A percentile compares a stretch with the other conserved stretches of the same genome.
phyloP scores from a whole-genome alignment of 2,329 filamentous ascomycete species.

The Lasiodiplodia gonubiensis region DNA sequence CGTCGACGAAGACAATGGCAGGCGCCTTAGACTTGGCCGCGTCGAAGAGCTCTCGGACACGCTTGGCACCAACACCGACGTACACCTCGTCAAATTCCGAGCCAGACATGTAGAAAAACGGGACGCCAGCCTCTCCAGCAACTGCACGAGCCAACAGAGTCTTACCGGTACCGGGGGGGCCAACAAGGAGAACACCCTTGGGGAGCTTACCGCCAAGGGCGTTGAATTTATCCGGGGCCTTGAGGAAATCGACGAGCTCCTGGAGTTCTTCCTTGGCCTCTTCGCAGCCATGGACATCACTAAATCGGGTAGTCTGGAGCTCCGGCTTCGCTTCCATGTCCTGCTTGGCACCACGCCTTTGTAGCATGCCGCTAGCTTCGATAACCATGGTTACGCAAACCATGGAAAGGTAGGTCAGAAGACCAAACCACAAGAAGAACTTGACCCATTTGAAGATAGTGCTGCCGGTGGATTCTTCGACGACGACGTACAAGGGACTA shows the following conservation, averaged over 20 bases:
- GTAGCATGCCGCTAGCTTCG: slow-evolving; percentile 78
- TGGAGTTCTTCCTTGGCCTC: slow-evolving; percentile 98
- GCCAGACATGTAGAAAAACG: slow-evolving; percentile 99
- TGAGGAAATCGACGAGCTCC: slow-evolving; percentile 94
- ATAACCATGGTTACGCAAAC: slow-evolving; percentile 81
- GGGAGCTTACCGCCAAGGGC: slow-evolving; percentile 94
- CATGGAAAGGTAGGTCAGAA: slow-evolving; percentile 79
- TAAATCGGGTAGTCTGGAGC: slow-evolving; percentile 88
- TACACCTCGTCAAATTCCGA: slow-evolving; percentile 99
- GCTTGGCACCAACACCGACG: slow-evolving; percentile 94
- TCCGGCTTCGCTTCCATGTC: slow-evolving; percentile 90
- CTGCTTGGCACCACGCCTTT: slow-evolving; percentile 73
- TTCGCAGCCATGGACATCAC: slow-evolving; percentile 94
- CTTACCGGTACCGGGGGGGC: slow-evolving; percentile 96
- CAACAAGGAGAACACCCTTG: slow-evolving; percentile 93
- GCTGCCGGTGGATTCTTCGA: slow-evolving; percentile 84
- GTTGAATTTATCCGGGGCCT: slow-evolving; percentile 91
- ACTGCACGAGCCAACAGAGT: slow-evolving; percentile 94
- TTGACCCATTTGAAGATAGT: slow-evolving; percentile 90
- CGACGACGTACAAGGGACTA: slow-evolving; percentile 91
- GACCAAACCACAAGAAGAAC: slow-evolving; percentile 78
- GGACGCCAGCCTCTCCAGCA: slow-evolving; percentile 93
- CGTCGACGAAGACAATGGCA: slow-evolving; percentile 94
- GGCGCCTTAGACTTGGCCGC: slow-evolving; percentile 85
- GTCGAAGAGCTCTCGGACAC: slow-evolving; percentile 89